Conservation (phyloP, 371 early-diverging fungal species). For the Mortierella sp. region DNA sequence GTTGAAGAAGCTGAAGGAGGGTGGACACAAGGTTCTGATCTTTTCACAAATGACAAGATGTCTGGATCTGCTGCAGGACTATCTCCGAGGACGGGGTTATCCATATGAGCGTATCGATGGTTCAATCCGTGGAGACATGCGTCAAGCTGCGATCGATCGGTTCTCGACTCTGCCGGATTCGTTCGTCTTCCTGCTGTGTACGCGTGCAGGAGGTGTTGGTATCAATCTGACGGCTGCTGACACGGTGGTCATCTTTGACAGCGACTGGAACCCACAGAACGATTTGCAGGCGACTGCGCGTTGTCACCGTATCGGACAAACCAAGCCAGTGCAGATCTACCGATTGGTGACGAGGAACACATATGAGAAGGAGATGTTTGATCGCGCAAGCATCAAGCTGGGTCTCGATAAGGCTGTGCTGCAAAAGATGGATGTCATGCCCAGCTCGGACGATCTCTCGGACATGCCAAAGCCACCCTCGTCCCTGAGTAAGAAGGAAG, state of each 20-base stretch:
- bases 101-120: conserved; percentile 94
- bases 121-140: conserved; percentile 84
- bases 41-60: conserved; percentile 94
- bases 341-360: conserved; percentile 92
- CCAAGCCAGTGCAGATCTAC: conserved; percentile 89
- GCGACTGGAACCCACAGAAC: conserved; percentile 98
- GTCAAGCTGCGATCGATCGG: conserved; percentile 97
- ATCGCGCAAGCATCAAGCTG: conserved; percentile 93
- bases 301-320: conserved; percentile 97
- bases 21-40: conserved; percentile 93
- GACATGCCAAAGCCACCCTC: conserved; percentile 52
- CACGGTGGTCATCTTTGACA: conserved; percentile 95
- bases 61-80: conserved; percentile 93
- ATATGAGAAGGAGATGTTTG: conserved; percentile 97
- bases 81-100: conserved; percentile 81
- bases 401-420: conserved; percentile 93
- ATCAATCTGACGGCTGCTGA: conserved; percentile 96
- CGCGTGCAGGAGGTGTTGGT: conserved; percentile 95
- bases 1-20: conserved; percentile 79
- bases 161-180: conserved; percentile 82
- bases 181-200: conserved; percentile 90
- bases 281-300: conserved; percentile 96
- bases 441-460: conserved; percentile 54
- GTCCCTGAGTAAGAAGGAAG: conserved; percentile 78
- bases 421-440: conserved; percentile 76